Conservation (phyloP, 352 stramenopile genomes). For the Globisporangium solare region DNA sequence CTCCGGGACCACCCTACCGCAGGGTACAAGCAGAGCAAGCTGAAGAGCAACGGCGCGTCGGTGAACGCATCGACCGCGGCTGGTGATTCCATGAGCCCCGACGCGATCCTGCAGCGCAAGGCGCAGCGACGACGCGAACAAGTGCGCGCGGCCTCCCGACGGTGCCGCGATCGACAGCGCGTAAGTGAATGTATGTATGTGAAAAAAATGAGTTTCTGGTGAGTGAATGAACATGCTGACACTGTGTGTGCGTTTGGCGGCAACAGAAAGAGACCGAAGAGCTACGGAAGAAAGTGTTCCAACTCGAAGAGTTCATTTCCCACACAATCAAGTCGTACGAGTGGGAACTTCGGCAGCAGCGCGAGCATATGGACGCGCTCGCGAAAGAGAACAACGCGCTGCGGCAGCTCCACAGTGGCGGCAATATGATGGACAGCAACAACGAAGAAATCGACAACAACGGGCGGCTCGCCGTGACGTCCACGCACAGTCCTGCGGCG, state of each 20-base stretch:
- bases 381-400: slow-evolving; percentile 43
- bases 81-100: slow-evolving; percentile 29
- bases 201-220: too few relatives aligned
- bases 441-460: slow-evolving; percentile 1
- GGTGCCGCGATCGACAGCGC: slow-evolving; percentile 55
- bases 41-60: slow-evolving; percentile 7
- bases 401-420: slow-evolving; percentile 5
- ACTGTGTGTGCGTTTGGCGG: not conserved
- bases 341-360: slow-evolving; percentile 39
- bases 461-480: not conserved
- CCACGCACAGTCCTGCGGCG: slow-evolving; percentile 18
- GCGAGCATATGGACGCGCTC: slow-evolving; percentile 31
- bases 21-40: slow-evolving; percentile 16
- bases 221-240: too few relatives aligned
- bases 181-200: slow-evolving; percentile 13
- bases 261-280: slow-evolving; percentile 56
- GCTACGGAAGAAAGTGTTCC: slow-evolving; percentile 61
- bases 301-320: slow-evolving; percentile 62
- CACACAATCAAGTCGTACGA: slow-evolving; percentile 58
- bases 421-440: not conserved
- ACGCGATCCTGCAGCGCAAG: slow-evolving; percentile 56
- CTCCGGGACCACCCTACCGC: slow-evolving; percentile 15
- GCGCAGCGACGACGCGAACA: slow-evolving; percentile 56
- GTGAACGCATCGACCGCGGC: not conserved
- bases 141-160: slow-evolving; percentile 49